A percentile compares a stretch with the other conserved stretches of the same genome.
Conservation (phyloP, 2,329 filamentous ascomycete species). For the Pseudocercospora cruenta region DNA sequence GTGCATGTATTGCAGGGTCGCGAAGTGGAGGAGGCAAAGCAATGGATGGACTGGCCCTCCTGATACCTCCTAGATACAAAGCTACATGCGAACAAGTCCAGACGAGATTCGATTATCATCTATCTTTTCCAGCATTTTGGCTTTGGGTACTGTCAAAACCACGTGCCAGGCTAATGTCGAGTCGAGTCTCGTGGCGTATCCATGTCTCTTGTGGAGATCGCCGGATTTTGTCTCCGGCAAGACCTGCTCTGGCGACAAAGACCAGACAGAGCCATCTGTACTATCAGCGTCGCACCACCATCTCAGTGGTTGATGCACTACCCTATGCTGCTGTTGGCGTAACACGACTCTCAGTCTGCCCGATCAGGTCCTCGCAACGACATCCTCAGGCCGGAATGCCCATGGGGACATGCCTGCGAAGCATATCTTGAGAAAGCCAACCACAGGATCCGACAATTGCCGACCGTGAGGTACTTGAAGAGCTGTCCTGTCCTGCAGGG, state of each 20-base stretch:
- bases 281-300: background rate
- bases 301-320: background rate
- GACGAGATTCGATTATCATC: background rate
- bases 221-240: background rate
- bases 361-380: background rate
- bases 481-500: background rate
- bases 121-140: background rate
- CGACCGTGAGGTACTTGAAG: background rate
- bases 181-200: background rate
- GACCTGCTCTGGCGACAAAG: background rate
- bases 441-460: slow-evolving; percentile 8
- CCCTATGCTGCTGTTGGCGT: background rate
- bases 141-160: background rate
- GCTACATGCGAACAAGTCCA: background rate
- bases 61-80: background rate
- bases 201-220: background rate
- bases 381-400: background rate
- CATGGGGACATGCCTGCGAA: background rate
- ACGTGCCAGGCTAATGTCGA: slow-evolving; percentile 4
- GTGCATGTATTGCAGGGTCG: slow-evolving; percentile 3
- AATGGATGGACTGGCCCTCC: background rate
- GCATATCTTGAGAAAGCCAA: background rate
- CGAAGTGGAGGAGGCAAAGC: background rate
- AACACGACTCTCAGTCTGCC: background rate
- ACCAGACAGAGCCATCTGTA: background rate